A percentile compares a stretch with the other conserved stretches of the same genome.
These are phyloP conservation scores for Zygosaccharomyces siamensis DNA, from an alignment of 805 yeast genomes.

Conservation along the genomic window DNA sequence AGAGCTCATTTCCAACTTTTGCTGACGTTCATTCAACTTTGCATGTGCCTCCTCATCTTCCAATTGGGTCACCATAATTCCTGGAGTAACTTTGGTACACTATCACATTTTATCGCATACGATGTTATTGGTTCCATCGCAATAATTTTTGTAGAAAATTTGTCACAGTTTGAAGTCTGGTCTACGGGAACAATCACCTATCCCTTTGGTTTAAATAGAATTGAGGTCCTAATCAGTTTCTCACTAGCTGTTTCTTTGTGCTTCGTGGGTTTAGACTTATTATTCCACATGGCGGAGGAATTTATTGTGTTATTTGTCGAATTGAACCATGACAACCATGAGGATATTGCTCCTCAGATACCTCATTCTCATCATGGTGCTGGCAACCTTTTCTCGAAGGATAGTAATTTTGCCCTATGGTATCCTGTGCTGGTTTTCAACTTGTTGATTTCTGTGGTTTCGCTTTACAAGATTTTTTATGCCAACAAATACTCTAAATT, in stretches of 20 bases:
- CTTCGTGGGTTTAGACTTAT: conserved; percentile 85
- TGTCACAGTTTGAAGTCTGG: conserved; percentile 95
- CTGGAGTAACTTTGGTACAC: conserved; percentile 60
- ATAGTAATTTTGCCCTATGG: conserved; percentile 24
- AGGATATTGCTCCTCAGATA: conserved; percentile 30
- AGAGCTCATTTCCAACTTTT: conserved; percentile 52
- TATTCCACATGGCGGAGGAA: conserved; percentile 85
- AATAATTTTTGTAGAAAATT: conserved; percentile 65
- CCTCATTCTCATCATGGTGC: conserved; percentile 34
- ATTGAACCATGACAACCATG: conserved; percentile 26
- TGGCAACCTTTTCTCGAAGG: conserved; percentile 2
- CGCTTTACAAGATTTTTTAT: conserved; percentile 26
- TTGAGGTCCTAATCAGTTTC: conserved; percentile 83
- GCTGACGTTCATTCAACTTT: conserved; percentile 57
- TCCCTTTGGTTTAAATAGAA: conserved; percentile 92
- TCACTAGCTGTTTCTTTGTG: conserved; percentile 78
- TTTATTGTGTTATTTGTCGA: conserved; percentile 41
- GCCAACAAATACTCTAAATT: conserved; percentile 28
- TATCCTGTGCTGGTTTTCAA: conserved; percentile 21
- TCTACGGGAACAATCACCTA: conserved; percentile 69
- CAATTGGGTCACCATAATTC: conserved; percentile 53
- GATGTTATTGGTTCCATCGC: conserved; percentile 76
- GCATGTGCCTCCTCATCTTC: conserved; percentile 52
- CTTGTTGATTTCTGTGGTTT: conserved; percentile 21
- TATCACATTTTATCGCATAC: conserved; percentile 83